Evolutionary conservation across 805 yeast genomes (phyloP).

Genomic region (Jamesozyma rosinii): DNA sequence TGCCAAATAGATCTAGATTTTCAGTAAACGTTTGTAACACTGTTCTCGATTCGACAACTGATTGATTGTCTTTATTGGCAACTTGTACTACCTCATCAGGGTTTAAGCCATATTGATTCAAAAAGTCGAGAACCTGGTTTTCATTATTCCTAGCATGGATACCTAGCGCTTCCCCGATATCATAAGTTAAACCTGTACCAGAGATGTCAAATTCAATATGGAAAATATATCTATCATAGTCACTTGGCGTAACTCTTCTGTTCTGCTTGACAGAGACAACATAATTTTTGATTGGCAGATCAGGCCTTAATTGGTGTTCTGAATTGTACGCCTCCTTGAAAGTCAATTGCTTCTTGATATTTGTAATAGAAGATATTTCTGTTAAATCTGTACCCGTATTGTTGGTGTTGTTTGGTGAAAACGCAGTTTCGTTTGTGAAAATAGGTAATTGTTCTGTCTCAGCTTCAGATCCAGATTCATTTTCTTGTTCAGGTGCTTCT

Average conservation of each 20-base stretch:
- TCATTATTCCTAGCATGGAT: slow-evolving; percentile 80
- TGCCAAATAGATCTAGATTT: slow-evolving; percentile 81
- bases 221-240: slow-evolving; percentile 90
- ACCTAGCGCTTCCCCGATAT: slow-evolving; percentile 94
- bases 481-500: neutral
- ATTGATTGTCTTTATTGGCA: slow-evolving; percentile 55
- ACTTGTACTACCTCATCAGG: slow-evolving; percentile 61
- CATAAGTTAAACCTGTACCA: slow-evolving; percentile 85
- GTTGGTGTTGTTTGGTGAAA: slow-evolving; percentile 51
- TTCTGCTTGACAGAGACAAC: slow-evolving; percentile 86
- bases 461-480: slow-evolving; percentile 1
- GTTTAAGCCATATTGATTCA: slow-evolving; percentile 60
- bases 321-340: slow-evolving; percentile 73
- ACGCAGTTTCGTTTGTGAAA: slow-evolving; percentile 56
- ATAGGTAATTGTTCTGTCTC: slow-evolving; percentile 36
- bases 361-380: slow-evolving; percentile 27
- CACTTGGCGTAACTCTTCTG: slow-evolving; percentile 80
- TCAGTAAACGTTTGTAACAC: slow-evolving; percentile 73
- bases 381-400: slow-evolving; percentile 21
- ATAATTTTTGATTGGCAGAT: slow-evolving; percentile 73
- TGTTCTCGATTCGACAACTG: slow-evolving; percentile 61
- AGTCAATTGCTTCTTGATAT: slow-evolving; percentile 56
- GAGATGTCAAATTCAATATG: slow-evolving; percentile 88
- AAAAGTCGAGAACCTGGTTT: slow-evolving; percentile 56
- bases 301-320: slow-evolving; percentile 68